A percentile compares a stretch with the other conserved stretches of the same genome.
These are phyloP conservation scores for Curvularia hawaiiensis DNA, from an alignment of 2,329 filamentous ascomycete species.

Conservation along the genomic window DNA sequence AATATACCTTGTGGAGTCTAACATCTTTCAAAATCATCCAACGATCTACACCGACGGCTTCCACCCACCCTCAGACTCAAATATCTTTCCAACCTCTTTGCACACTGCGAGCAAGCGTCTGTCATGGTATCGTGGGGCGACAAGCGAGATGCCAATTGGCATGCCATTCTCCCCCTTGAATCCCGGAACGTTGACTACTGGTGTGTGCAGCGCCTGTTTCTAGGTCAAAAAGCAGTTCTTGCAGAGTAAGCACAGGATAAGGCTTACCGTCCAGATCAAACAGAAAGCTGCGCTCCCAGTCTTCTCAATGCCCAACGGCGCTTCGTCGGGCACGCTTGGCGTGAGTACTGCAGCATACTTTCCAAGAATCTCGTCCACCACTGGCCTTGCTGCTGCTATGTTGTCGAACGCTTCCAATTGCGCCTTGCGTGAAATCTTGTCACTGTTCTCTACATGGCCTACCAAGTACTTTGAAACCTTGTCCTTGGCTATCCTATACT, in stretches of 20 bases:
- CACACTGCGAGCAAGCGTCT: slow-evolving; percentile 36
- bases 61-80: slow-evolving; percentile 41
- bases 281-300: slow-evolving; percentile 63
- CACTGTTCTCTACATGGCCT: slow-evolving; percentile 58
- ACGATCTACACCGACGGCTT: slow-evolving; percentile 8
- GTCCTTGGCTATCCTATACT: slow-evolving; percentile 57
- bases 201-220: slow-evolving; percentile 57
- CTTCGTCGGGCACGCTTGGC: slow-evolving; percentile 65
- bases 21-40: neutral
- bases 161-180: slow-evolving; percentile 62
- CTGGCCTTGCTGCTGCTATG: slow-evolving; percentile 59
- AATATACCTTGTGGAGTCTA: neutral
- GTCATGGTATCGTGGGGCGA: slow-evolving; percentile 48
- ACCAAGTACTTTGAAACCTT: slow-evolving; percentile 54
- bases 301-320: slow-evolving; percentile 58
- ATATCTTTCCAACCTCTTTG: slow-evolving; percentile 35
- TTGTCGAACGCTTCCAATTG: slow-evolving; percentile 62
- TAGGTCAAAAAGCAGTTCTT: neutral
- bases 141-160: slow-evolving; percentile 64
- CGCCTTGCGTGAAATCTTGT: slow-evolving; percentile 51
- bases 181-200: slow-evolving; percentile 68
- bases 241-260: accelerated
- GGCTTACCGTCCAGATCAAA: slow-evolving; percentile 57
- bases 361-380: slow-evolving; percentile 58
- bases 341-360: slow-evolving; percentile 62